Evolutionary conservation across 78 protist species (phyloP).

Genomic region (Anaeramoeba flamelloides): DNA sequence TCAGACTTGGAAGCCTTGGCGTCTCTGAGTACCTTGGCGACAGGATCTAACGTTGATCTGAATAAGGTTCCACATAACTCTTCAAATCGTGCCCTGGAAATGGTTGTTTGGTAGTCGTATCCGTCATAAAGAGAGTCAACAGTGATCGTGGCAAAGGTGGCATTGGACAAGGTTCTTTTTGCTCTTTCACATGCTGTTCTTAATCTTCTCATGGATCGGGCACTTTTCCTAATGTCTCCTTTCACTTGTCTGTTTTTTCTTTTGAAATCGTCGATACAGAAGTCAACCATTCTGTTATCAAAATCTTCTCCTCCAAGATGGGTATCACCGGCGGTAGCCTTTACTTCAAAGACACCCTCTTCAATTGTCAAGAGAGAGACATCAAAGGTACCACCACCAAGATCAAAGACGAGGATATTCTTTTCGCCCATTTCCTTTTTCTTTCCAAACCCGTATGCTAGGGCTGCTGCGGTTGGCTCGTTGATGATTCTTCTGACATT

Average conservation of each 20-base stretch:
- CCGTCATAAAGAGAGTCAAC: slow-evolving; percentile 85
- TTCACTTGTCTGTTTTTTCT: slow-evolving; percentile 25
- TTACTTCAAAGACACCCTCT: slow-evolving; percentile 58
- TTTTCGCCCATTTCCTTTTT: slow-evolving; percentile 18
- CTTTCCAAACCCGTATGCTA: too few species aligned
- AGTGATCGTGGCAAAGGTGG: slow-evolving; percentile 70
- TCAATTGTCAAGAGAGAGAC: slow-evolving; percentile 61
- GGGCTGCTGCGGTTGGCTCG: too few species aligned
- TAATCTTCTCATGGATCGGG: slow-evolving; percentile 41
- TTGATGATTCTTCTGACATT: too few species aligned
- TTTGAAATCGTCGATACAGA: slow-evolving; percentile 32
- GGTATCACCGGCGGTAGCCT: slow-evolving; percentile 67
- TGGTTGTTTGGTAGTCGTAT: slow-evolving; percentile 65
- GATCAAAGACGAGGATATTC: slow-evolving; percentile 57
- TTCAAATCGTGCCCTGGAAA: slow-evolving; percentile 94
- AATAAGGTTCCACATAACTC: slow-evolving; percentile 76
- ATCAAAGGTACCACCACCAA: slow-evolving; percentile 73
- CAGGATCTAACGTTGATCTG: slow-evolving; percentile 69
- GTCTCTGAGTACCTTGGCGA: slow-evolving; percentile 68
- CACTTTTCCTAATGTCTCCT: slow-evolving; percentile 14
- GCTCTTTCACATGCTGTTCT: slow-evolving; percentile 55
- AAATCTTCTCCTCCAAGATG: slow-evolving; percentile 70
- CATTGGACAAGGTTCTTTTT: slow-evolving; percentile 48
- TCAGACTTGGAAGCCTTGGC: slow-evolving; percentile 49
- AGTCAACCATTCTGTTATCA: slow-evolving; percentile 43